Percentiles rank a stretch among this genome's conserved stretches.
phyloP scores from a whole-genome alignment of 768 basidiomycete genomes.

The Naganishia randhawae region DNA sequence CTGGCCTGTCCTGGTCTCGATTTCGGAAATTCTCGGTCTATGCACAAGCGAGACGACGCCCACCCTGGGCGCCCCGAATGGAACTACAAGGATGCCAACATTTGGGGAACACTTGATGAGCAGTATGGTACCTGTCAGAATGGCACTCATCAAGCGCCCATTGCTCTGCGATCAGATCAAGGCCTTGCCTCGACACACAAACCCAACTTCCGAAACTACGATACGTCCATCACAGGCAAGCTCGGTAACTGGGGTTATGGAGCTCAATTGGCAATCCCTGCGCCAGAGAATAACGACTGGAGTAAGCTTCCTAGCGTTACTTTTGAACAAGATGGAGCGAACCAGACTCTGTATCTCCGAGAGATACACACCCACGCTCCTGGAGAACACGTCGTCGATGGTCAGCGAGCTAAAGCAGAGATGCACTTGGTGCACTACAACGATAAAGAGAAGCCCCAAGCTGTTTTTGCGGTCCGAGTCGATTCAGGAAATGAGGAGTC shows the following conservation, averaged over 20 bases:
- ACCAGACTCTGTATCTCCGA: neutral
- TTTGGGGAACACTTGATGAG: neutral
- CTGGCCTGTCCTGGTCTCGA: conserved; percentile 11
- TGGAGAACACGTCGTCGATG: conserved; percentile 7
- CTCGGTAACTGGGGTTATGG: neutral
- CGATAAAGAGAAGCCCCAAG: neutral
- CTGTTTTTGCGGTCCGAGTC: conserved; percentile 3
- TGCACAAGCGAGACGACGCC: neutral
- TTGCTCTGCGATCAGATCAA: conserved; percentile 1
- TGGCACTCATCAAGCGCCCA: conserved; percentile 1
- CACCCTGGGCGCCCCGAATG: neutral
- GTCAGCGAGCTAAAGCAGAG: neutral
- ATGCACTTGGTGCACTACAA: neutral
- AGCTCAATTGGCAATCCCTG: neutral
- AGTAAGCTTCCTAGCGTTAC: neutral
- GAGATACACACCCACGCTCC: conserved; percentile 8
- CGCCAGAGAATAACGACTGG: neutral
- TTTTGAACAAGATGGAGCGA: neutral
- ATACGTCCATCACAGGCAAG: neutral
- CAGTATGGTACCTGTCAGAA: neutral
- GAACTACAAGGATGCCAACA: neutral
- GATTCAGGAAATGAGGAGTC: neutral
- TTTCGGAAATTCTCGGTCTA: neutral
- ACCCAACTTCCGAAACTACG: neutral
- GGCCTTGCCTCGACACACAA: neutral